Evolutionary conservation across 2,329 filamentous ascomycete genomes (phyloP).

Genomic region (Stemphylium vesicarium): DNA sequence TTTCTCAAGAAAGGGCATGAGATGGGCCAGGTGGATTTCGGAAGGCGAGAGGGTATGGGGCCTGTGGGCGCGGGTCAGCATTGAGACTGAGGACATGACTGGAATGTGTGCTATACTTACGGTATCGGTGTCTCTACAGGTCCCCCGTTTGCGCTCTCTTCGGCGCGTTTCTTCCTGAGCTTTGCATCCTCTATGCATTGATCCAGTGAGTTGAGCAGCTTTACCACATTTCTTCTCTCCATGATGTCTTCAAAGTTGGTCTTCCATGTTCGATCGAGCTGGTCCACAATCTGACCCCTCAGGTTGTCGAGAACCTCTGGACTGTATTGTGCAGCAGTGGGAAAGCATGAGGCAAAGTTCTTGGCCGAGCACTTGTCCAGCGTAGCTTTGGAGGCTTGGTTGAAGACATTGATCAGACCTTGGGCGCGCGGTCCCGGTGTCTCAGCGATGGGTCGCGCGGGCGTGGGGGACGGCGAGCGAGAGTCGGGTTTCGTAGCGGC

Average conservation of each 20-base stretch:
- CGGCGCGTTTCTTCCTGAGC: slow-evolving; percentile 55
- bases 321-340: slow-evolving; percentile 65
- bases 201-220: slow-evolving; percentile 66
- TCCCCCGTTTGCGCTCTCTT: slow-evolving; percentile 47
- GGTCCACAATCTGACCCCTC: slow-evolving; percentile 64
- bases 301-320: slow-evolving; percentile 63
- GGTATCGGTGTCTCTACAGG: slow-evolving; percentile 49
- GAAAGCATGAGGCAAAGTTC: slow-evolving; percentile 69
- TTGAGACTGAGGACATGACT: background rate
- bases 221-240: slow-evolving; percentile 61
- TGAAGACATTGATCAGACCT: slow-evolving; percentile 66
- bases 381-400: slow-evolving; percentile 64
- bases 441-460: slow-evolving; percentile 60
- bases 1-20: slow-evolving; percentile 62
- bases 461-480: slow-evolving; percentile 58
- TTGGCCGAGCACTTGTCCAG: slow-evolving; percentile 66
- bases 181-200: slow-evolving; percentile 65
- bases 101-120: slow-evolving; percentile 48
- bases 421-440: slow-evolving; percentile 66
- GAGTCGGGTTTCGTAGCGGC: slow-evolving; percentile 36
- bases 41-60: slow-evolving; percentile 65
- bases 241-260: slow-evolving; percentile 68
- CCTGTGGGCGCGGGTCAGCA: slow-evolving; percentile 40
- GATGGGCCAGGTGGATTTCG: slow-evolving; percentile 64
- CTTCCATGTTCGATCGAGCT: slow-evolving; percentile 63